Conservation (phyloP, 306 rosid genomes). For the Prunus dulcis region DNA sequence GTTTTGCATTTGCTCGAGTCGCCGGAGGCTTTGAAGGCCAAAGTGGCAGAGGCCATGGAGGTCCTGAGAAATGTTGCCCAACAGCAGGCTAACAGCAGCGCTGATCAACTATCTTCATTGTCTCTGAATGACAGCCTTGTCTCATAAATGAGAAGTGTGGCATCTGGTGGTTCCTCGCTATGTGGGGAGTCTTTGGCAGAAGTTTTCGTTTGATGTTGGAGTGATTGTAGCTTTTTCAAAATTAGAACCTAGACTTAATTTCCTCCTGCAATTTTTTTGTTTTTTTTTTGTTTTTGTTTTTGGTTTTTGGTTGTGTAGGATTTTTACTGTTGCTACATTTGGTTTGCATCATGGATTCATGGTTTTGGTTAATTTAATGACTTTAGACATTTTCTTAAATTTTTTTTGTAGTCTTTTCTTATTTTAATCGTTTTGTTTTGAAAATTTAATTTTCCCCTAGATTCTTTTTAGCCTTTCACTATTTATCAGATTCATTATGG, state of each 20-base stretch:
- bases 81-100: constrained; percentile 43
- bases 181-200: not conserved
- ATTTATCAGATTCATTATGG: too few relatives aligned
- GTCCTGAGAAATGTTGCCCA: constrained; percentile 66
- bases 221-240: not conserved
- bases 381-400: too few relatives aligned
- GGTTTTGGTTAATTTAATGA: too few relatives aligned
- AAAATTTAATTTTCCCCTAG: too few relatives aligned
- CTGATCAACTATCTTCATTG: constrained; percentile 57
- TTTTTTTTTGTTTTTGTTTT: not conserved
- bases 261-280: not conserved
- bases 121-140: constrained; percentile 51
- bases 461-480: too few relatives aligned
- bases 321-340: not conserved
- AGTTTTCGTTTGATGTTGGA: not conserved
- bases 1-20: constrained; percentile 72
- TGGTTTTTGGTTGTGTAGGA: not conserved
- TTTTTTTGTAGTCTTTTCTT: too few relatives aligned
- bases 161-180: not conserved
- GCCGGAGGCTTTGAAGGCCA: constrained; percentile 64
- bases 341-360: not conserved
- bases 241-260: not conserved
- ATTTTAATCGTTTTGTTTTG: too few relatives aligned
- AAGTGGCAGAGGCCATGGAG: constrained; percentile 74
- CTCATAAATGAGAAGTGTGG: constrained; percentile 18